Evolutionary conservation across 2,329 filamentous ascomycete species (phyloP), one percentile per base, ranked within the genome.

Genomic region (Paraconiothyrium brasiliense): DNA sequence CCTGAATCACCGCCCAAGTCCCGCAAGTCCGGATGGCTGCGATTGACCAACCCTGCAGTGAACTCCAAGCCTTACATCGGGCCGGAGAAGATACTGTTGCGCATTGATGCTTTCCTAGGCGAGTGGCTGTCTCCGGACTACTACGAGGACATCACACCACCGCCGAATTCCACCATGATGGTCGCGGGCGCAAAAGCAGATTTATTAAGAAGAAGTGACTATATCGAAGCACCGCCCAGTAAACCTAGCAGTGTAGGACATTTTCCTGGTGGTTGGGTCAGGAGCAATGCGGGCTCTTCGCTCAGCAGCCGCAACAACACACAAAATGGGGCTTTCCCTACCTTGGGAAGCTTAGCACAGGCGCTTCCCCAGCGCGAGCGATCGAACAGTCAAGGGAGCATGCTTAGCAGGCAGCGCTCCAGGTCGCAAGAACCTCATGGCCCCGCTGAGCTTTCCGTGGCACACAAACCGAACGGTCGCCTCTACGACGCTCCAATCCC

Each of bases 51-150:
- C 20, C 73, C 78, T 43, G 74, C 78, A 22, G 71, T 74, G 10
- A 65, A 69, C 32, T 62, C 76, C 22, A 78, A 76, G 54, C 70
- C 67, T 22, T 72, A 72, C 13, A 72, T 74, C 37, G 76, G 75
- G 6, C 77, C 78, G 32, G 71, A 78, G 30, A 74, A 73, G 63
- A 73, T 75, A 13, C 57, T 76, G 10, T 80, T 99, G 51, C 90
- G 95, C 0, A 85, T 99, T 6, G 95, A 99, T 79, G 91, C 94
- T 0, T 97, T 96, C 74, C 84, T 99, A 0, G 94, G 95, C 52
- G 95, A 99, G 83, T 99, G 95, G 95, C 84, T 98, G 34, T 92
- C 91, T 1, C 92, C 93, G 1, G 90, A 94, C 73, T 99, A 99
- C 78, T 99, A 94, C 72, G 93, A 97, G 65, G 86, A 91, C 56